Conservation (phyloP, 108 stramenopile genomes). For the Phaeodactylum tricornutum region DNA sequence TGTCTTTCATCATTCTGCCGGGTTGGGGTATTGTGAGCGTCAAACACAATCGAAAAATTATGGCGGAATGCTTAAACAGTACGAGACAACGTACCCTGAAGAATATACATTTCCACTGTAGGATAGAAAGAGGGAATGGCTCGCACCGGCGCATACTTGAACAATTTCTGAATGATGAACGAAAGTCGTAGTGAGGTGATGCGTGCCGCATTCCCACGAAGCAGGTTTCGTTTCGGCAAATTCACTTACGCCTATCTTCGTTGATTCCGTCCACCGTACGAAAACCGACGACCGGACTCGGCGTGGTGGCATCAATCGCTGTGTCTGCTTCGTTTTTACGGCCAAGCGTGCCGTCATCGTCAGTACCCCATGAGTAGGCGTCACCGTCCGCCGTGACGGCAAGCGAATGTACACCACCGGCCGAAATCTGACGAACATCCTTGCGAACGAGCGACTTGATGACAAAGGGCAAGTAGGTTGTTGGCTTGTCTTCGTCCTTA, state of each 20-base stretch:
- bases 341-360: conserved; percentile 83
- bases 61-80: too few relatives aligned
- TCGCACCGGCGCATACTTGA: conserved; percentile 64
- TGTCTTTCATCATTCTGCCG: conserved; percentile 57
- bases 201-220: too few relatives aligned
- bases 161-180: too few relatives aligned
- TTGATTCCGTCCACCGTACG: not conserved
- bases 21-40: too few relatives aligned
- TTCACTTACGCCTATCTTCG: conserved; percentile 20
- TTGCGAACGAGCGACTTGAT: not conserved
- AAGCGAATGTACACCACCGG: conserved; percentile 75
- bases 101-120: conserved; percentile 48
- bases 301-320: not conserved
- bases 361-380: conserved; percentile 86
- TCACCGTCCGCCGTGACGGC: conserved; percentile 51
- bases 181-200: too few relatives aligned
- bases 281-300: not conserved
- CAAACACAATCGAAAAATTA: too few relatives aligned
- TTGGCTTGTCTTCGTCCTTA: not conserved
- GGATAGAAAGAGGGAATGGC: conserved; percentile 56
- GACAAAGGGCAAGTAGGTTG: not conserved
- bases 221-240: too few relatives aligned
- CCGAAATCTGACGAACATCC: conserved; percentile 39
- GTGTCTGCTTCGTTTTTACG: conserved; percentile 8
- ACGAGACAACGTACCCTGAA: too few relatives aligned